Base-by-base conservation (phyloP, 306 rosid genomes). In the Pyrus betulifolia region DNA sequence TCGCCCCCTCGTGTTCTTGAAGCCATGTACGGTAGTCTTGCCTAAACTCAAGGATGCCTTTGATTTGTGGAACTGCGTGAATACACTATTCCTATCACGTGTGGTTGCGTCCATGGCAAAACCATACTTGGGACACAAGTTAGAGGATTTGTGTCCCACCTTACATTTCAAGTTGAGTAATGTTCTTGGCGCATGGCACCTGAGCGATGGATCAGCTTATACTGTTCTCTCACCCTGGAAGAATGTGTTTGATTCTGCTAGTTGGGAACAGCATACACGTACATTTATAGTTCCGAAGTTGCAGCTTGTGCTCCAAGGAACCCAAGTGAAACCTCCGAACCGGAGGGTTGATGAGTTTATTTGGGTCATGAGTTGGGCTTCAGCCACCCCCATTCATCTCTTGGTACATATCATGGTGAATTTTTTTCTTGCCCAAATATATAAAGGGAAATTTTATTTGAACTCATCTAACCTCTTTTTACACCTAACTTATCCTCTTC, bases 101-200 rank as follows among this genome's bases (percentile, higher is more conserved):
- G 10, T 90, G 98, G 97, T 88, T 95, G 75, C 97, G 92, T 85
- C 97, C 97, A 58, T 95, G 97, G 98, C 84, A 89, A 35, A 89
- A 35, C 97, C 90, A 21, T 69, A 85, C 82, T 78, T 95, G 75
- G 97, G 96, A 45, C 82, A 85, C 82, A 90, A 86, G 81, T 74
- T 95, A 83, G 96, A 95, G 86, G 89, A 88, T 18, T 81, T 90
- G 62, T 95, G 84, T 79, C 92, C 88, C 73, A 85, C 75, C 45
- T 89, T 95, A 71, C 95, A 93, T n/a, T 87, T 78, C 71, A 95
- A 90, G 89, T 79, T 92, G 87, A 84, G 96, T 79, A 79, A 85
- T 64, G 87, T 92, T 87, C 92, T 95, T 72, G 97, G 93, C 60
- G 97, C 91, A 31, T 92, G 97, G 98, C 93, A 95, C 77, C 97